These are phyloP conservation scores for Scleroderma citrinum DNA, from an alignment of 768 basidiomycete genomes.

Conservation along the genomic window DNA sequence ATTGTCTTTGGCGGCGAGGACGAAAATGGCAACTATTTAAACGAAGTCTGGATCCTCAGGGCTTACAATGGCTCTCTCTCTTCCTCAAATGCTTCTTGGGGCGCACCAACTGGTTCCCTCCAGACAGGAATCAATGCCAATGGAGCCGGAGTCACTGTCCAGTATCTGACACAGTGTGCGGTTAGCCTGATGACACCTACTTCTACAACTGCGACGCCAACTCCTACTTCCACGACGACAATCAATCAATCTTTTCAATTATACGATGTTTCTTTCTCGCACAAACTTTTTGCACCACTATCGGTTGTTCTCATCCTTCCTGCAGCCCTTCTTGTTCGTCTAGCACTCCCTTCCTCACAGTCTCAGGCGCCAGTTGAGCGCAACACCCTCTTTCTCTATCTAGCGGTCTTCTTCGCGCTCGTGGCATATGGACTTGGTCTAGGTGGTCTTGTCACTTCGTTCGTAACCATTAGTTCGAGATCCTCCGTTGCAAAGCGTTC, in stretches of 20 bases:
- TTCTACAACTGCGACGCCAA: slow-evolving; percentile 17
- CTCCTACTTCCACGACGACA: slow-evolving; percentile 13
- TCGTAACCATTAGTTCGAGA: slow-evolving; percentile 46
- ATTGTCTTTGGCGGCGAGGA: slow-evolving; percentile 79
- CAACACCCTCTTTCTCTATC: slow-evolving; percentile 27
- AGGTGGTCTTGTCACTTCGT: slow-evolving; percentile 55
- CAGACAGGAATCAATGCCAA: slow-evolving; percentile 57
- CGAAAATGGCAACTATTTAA: slow-evolving; percentile 55
- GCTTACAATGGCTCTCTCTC: slow-evolving; percentile 60
- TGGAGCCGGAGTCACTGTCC: slow-evolving; percentile 59
- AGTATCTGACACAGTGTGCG: slow-evolving; percentile 60
- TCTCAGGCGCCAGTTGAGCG: slow-evolving; percentile 15
- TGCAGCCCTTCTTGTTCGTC: slow-evolving; percentile 36
- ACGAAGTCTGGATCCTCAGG: slow-evolving; percentile 75
- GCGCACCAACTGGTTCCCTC: slow-evolving; percentile 59
- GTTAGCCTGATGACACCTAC: slow-evolving; percentile 25
- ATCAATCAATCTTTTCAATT: slow-evolving; percentile 20
- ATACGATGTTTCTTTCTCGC: slow-evolving; percentile 39
- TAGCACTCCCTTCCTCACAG: slow-evolving; percentile 35
- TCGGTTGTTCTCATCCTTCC: slow-evolving; percentile 43
- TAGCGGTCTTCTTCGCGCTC: slow-evolving; percentile 36
- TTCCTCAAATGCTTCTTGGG: slow-evolving; percentile 54
- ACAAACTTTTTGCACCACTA: slow-evolving; percentile 43
- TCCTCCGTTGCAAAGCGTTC: slow-evolving; percentile 28
- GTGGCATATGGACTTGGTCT: slow-evolving; percentile 56